A percentile compares a stretch with the other conserved stretches of the same genome.
phyloP scores from a whole-genome alignment of 176 grass and related monocot genomes.

The Panicum miliaceum region DNA sequence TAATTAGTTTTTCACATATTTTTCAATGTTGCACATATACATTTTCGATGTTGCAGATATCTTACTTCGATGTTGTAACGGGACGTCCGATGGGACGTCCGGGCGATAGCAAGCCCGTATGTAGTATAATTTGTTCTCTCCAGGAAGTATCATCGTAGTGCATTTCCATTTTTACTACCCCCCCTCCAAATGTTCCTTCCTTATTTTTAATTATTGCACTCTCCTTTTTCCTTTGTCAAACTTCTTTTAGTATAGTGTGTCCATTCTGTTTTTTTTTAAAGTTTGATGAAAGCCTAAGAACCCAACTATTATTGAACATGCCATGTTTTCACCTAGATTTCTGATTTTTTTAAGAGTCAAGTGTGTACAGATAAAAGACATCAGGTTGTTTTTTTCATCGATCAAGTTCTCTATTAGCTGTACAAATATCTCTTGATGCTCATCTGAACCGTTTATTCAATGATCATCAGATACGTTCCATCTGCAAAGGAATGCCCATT shows the following conservation, averaged over 20 bases:
- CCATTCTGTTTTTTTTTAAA: background rate
- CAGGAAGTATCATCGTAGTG: background rate
- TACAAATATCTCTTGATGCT: constrained; percentile 13
- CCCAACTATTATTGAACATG: background rate
- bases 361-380: background rate
- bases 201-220: background rate
- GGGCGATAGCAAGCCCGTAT: too few species aligned
- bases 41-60: too few species aligned
- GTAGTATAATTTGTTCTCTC: too few species aligned
- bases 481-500: constrained; percentile 94
- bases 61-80: too few species aligned
- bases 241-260: background rate
- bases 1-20: too few species aligned
- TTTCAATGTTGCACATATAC: too few species aligned
- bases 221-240: constrained; percentile 29
- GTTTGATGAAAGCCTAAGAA: background rate
- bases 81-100: too few species aligned
- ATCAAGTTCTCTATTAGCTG: constrained; percentile 22
- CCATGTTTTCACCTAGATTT: constrained; percentile 16
- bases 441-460: constrained; percentile 27
- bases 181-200: background rate
- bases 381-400: background rate
- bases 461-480: constrained; percentile 75
- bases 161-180: background rate
- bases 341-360: constrained; percentile 37